Percentiles rank a stretch among this genome's conserved stretches.
These are phyloP conservation scores for Populus deltoides DNA, from an alignment of 345 rosid genomes.

Conservation along the genomic window DNA sequence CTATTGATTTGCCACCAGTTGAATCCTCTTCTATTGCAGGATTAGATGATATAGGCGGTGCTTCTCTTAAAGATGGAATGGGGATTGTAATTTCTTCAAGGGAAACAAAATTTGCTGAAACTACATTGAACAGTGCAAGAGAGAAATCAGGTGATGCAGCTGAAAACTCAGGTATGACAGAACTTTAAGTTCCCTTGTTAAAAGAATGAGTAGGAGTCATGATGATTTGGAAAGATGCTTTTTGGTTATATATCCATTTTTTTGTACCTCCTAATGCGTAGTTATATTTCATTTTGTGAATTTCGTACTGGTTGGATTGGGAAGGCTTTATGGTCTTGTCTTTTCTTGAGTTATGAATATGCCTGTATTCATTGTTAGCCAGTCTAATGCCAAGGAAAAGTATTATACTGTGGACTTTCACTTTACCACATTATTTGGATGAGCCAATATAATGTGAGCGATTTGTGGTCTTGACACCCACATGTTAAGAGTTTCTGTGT, in stretches of 20 bases:
- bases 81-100: constrained; percentile 21
- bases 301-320: background rate
- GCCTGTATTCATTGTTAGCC: background rate
- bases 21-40: background rate
- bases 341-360: background rate
- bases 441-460: background rate
- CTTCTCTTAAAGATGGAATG: constrained; percentile 16
- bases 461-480: too few relatives aligned
- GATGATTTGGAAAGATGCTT: background rate
- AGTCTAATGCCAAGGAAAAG: background rate
- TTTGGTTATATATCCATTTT: background rate
- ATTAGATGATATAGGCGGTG: background rate
- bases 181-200: background rate
- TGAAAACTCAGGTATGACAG: constrained; percentile 20
- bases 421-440: background rate
- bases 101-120: constrained; percentile 17
- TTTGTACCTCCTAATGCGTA: background rate
- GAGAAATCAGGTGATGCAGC: constrained; percentile 14
- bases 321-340: background rate
- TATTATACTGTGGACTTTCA: background rate
- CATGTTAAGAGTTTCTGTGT: background rate
- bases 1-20: background rate
- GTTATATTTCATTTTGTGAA: background rate
- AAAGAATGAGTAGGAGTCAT: background rate
- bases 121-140: background rate